These are phyloP conservation scores for Alloascoidea hylecoeti DNA, from an alignment of 805 yeast genomes.

Conservation along the genomic window DNA sequence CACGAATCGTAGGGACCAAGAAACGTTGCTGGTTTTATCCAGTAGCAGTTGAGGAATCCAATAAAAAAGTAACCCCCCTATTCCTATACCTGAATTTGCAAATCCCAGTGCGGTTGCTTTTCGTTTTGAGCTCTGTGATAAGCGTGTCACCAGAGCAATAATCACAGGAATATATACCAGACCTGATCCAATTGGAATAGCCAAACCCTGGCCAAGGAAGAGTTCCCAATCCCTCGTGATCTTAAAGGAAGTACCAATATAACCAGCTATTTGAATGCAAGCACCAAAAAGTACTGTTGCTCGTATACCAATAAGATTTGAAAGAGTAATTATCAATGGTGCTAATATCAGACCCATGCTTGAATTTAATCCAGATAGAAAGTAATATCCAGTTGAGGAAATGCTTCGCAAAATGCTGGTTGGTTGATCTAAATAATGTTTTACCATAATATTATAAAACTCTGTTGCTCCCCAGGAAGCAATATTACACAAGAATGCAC, in stretches of 20 bases:
- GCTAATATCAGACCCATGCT: background rate
- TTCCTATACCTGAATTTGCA: slow-evolving; percentile 25
- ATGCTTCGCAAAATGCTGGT: no score
- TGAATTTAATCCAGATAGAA: slow-evolving; percentile 32
- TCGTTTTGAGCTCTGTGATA: no score
- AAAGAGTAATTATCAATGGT: background rate
- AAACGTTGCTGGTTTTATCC: no score
- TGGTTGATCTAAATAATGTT: slow-evolving; percentile 29
- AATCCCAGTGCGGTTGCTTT: slow-evolving; percentile 27
- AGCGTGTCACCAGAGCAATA: slow-evolving; percentile 27
- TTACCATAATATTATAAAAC: slow-evolving; percentile 38
- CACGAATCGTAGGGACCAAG: no score
- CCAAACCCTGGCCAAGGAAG: slow-evolving; percentile 52
- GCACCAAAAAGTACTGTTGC: background rate
- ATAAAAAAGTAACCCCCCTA: slow-evolving; percentile 27
- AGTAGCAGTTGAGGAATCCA: background rate
- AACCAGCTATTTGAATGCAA: slow-evolving; percentile 26
- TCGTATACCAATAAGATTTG: background rate
- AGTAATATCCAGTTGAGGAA: slow-evolving; percentile 35
- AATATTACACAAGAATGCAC: slow-evolving; percentile 35
- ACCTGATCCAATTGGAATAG: slow-evolving; percentile 37
- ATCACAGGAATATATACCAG: background rate
- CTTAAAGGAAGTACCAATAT: slow-evolving; percentile 45
- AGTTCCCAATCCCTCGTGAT: slow-evolving; percentile 50
- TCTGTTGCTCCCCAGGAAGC: slow-evolving; percentile 58